Percentiles rank a stretch among this genome's conserved stretches.
Evolutionary conservation across 2,329 filamentous ascomycete species (phyloP).

Genomic region (Cladobotryum protrusum): DNA sequence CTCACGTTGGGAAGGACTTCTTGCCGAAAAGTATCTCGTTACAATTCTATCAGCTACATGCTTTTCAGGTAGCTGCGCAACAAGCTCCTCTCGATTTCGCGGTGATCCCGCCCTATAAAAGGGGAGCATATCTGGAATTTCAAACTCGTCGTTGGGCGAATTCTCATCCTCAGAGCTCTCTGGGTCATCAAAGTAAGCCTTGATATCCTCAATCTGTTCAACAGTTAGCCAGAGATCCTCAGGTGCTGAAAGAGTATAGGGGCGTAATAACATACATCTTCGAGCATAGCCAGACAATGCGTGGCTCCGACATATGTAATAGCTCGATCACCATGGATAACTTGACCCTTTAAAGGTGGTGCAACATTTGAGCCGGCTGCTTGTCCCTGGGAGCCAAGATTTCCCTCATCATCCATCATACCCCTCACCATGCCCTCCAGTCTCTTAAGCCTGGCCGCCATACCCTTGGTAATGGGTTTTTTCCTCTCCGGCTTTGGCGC

Average conservation of each 20-base stretch:
- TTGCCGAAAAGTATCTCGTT: slow-evolving; percentile 47
- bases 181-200: slow-evolving; percentile 49
- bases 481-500: slow-evolving; percentile 39
- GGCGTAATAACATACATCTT: slow-evolving; percentile 39
- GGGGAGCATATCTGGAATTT: slow-evolving; percentile 38
- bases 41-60: slow-evolving; percentile 44
- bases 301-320: slow-evolving; percentile 53
- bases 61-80: slow-evolving; percentile 42
- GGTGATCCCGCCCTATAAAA: slow-evolving; percentile 30
- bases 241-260: too few species aligned
- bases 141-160: slow-evolving; percentile 27
- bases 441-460: slow-evolving; percentile 48
- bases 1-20: slow-evolving; percentile 46
- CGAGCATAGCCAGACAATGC: slow-evolving; percentile 54
- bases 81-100: slow-evolving; percentile 38
- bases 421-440: slow-evolving; percentile 53
- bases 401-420: slow-evolving; percentile 42
- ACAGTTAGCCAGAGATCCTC: neutral
- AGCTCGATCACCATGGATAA: slow-evolving; percentile 37
- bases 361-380: slow-evolving; percentile 12
- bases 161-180: slow-evolving; percentile 31
- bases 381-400: neutral
- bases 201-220: slow-evolving; percentile 51
- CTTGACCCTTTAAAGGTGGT: slow-evolving; percentile 30
- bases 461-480: slow-evolving; percentile 38